A percentile compares a stretch with the other conserved stretches of the same genome.
Evolutionary conservation across 371 early-diverging fungal species (phyloP).

Genomic region (Apophysomyces variabilis): DNA sequence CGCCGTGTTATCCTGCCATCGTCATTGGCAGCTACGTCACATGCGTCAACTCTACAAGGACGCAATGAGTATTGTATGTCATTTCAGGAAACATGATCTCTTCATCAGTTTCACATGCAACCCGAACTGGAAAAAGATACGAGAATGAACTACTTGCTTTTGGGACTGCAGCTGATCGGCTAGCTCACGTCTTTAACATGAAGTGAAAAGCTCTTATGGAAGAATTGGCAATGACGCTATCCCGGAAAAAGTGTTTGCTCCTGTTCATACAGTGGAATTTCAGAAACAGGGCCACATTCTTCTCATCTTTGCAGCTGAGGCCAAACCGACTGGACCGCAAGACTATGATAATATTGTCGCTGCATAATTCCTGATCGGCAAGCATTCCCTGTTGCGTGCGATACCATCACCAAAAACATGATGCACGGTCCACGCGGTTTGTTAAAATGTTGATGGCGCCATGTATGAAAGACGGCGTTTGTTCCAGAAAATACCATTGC

Average conservation of each 20-base stretch:
- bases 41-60: conserved; percentile 36
- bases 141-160: neutral
- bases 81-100: conserved; percentile 35
- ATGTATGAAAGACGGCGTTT: conserved; percentile 28
- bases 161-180: conserved; percentile 15
- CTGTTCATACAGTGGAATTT: conserved; percentile 23
- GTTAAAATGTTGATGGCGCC: conserved; percentile 12
- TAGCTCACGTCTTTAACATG: conserved; percentile 26
- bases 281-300: conserved; percentile 40
- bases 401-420: conserved; percentile 30
- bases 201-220: conserved; percentile 28
- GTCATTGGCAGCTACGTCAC: conserved; percentile 26
- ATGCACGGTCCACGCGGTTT: conserved; percentile 39
- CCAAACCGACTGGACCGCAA: conserved; percentile 19
- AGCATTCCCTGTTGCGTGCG: conserved; percentile 22
- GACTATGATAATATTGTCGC: too few relatives aligned
- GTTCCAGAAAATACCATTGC: conserved; percentile 26
- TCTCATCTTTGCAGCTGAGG: conserved; percentile 20
- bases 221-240: conserved; percentile 25
- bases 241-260: conserved; percentile 23
- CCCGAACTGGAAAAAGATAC: conserved; percentile 24
- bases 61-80: conserved; percentile 27
- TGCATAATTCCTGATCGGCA: conserved; percentile 22
- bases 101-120: conserved; percentile 54
- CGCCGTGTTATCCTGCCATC: conserved; percentile 27